Conservation (phyloP, 2,329 filamentous ascomycete species). For the Coccinonectria pachysandricola region DNA sequence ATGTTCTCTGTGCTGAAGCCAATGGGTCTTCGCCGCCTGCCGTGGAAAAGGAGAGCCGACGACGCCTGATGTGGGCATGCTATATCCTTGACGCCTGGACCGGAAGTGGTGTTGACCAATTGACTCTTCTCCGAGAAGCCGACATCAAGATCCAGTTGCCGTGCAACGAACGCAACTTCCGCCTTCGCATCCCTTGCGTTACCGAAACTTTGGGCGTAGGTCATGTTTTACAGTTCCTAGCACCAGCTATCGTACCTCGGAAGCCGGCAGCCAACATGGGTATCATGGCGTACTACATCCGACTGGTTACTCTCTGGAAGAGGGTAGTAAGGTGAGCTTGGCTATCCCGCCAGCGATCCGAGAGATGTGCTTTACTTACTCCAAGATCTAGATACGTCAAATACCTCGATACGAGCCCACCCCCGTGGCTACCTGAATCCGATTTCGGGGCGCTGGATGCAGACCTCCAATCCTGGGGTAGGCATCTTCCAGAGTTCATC, state of each 20-base stretch:
- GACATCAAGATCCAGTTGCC: conserved; percentile 33
- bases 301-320: conserved; percentile 31
- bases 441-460: conserved; percentile 31
- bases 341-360: neutral
- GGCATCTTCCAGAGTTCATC: conserved; percentile 32
- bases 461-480: conserved; percentile 30
- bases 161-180: conserved; percentile 30
- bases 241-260: conserved; percentile 28
- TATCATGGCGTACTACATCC: conserved; percentile 34
- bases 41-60: conserved; percentile 27
- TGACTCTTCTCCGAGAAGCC: conserved; percentile 28
- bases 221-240: conserved; percentile 29
- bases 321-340: conserved; percentile 25
- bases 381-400: conserved; percentile 28
- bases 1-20: conserved; percentile 27
- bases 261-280: conserved; percentile 32
- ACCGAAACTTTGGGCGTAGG: conserved; percentile 31
- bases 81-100: conserved; percentile 32
- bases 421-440: conserved; percentile 33
- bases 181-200: conserved; percentile 29
- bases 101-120: conserved; percentile 28
- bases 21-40: conserved; percentile 22
- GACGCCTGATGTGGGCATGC: conserved; percentile 33
- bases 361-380: conserved; percentile 9
- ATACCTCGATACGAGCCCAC: conserved; percentile 26